Evolutionary conservation across 106 monocot species (phyloP), one percentile per base, ranked within the genome.

Genomic region (Iris macrosiphon): DNA sequence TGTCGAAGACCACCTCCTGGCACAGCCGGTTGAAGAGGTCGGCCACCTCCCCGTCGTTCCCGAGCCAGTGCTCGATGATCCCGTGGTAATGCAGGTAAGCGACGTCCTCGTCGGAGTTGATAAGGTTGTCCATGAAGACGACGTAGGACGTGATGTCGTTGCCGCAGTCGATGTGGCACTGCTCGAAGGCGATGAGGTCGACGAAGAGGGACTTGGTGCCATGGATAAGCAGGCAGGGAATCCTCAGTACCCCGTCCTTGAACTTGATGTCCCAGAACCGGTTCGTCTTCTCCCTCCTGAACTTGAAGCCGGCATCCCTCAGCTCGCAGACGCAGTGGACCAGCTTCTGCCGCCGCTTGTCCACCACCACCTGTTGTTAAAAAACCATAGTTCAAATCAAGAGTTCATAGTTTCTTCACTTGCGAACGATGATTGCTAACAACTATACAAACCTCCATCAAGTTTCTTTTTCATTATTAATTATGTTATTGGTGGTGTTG

Each of bases 171-270:
- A 74, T 44, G 54, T 86, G 79, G 67, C 91, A 86, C 60, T 86
- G 91, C 79, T 91, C 90, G 68, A 81, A 87, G 4, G 86, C 92
- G 42, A 92, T 92, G 55, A 92, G 86, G 55, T 86, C 83, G 1
- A 86, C 70, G 60, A 86, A 92, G 1, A 92, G 41, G 0, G 86
- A 79, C 17, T 74, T 82, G 20, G 82, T 87, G 14, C 82, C 79
- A 58, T 83, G 79, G 58, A 92, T 77, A 3, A 82, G 57, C 16
- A 92, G 45, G 1, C 86, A 45, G 2, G 82, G 92, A 41, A 92
- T 79, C 22, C 53, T 31, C 22, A 92, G 68, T 15, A 76, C 70
- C 3, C 91, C 85, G 26, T 71, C 30, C 10, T 66, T 56, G 68
- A 86, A 92, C 15, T 55, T 46, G 19, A 83, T 49, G 76, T 92